Evolutionary conservation across 257 asterid species (phyloP).

Genomic region (Nicotiana undulata): DNA sequence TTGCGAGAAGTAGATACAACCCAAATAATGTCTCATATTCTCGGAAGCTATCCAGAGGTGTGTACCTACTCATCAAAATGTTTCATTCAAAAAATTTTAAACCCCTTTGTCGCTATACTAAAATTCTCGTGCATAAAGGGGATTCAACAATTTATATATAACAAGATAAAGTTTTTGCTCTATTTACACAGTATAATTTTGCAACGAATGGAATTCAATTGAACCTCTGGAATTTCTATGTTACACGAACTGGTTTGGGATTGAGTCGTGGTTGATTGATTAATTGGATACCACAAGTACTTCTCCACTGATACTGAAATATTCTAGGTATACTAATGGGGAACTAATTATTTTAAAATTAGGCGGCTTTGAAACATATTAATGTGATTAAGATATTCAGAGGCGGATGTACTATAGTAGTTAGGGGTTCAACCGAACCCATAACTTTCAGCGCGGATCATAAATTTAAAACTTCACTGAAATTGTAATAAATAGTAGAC

Average conservation of each 20-base stretch:
- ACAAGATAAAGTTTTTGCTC: too few species aligned
- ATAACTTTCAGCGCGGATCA: too few species aligned
- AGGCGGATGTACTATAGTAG: too few species aligned
- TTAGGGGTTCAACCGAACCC: too few species aligned
- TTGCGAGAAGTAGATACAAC: conserved; percentile 90
- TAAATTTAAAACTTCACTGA: too few species aligned
- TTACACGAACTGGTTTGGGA: not conserved
- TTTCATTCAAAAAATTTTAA: too few species aligned
- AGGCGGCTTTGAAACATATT: not conserved
- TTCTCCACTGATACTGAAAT: not conserved
- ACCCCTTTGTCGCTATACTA: too few species aligned
- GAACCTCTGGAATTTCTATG: not conserved
- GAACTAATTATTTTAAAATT: not conserved
- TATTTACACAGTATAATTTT: too few species aligned
- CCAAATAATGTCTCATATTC: conserved; percentile 43
- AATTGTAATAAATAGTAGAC: too few species aligned
- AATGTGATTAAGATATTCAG: not conserved
- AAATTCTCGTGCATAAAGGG: too few species aligned
- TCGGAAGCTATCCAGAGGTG: conserved; percentile 45
- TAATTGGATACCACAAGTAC: not conserved
- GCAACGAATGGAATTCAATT: too few species aligned
- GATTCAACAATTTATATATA: too few species aligned
- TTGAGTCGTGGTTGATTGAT: not conserved
- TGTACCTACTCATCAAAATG: not conserved
- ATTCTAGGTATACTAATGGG: not conserved